These are phyloP conservation scores for Xylaria sp. DNA, from an alignment of 2,329 filamentous ascomycete genomes.

Conservation along the genomic window DNA sequence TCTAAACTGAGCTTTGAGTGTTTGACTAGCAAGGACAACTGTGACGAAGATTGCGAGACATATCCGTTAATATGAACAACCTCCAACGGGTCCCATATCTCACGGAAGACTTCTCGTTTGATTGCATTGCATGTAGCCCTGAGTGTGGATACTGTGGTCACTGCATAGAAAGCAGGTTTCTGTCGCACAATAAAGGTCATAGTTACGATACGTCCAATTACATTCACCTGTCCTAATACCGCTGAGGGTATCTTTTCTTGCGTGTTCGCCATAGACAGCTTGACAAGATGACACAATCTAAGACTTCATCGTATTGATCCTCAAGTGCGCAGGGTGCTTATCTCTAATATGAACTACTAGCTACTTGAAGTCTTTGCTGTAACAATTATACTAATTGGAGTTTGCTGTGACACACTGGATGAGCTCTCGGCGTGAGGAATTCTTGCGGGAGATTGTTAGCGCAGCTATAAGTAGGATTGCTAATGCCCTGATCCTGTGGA, in stretches of 20 bases:
- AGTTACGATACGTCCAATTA: not conserved
- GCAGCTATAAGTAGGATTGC: not conserved
- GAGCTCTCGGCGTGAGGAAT: not conserved
- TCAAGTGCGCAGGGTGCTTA: not conserved
- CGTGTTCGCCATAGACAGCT: not conserved
- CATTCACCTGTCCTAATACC: not conserved
- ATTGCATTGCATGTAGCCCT: constrained; percentile 39
- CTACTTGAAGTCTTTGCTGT: not conserved
- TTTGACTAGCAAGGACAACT: constrained; percentile 22
- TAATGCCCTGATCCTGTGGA: not conserved
- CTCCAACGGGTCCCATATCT: constrained; percentile 14
- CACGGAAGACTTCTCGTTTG: constrained; percentile 28
- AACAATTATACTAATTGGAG: not conserved
- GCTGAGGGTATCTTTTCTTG: not conserved
- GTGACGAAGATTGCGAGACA: constrained; percentile 31
- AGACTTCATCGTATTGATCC: not conserved
- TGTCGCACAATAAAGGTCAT: not conserved
- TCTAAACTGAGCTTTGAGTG: not conserved
- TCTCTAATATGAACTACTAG: not conserved
- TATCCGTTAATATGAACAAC: constrained; percentile 31
- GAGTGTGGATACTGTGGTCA: constrained; percentile 42
- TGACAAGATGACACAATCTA: not conserved
- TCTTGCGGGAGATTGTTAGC: not conserved
- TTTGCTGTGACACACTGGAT: not conserved
- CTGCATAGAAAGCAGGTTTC: constrained; percentile 30